Evolutionary conservation across 2,329 filamentous ascomycete genomes (phyloP).

Genomic region (Alternaria longipes): DNA sequence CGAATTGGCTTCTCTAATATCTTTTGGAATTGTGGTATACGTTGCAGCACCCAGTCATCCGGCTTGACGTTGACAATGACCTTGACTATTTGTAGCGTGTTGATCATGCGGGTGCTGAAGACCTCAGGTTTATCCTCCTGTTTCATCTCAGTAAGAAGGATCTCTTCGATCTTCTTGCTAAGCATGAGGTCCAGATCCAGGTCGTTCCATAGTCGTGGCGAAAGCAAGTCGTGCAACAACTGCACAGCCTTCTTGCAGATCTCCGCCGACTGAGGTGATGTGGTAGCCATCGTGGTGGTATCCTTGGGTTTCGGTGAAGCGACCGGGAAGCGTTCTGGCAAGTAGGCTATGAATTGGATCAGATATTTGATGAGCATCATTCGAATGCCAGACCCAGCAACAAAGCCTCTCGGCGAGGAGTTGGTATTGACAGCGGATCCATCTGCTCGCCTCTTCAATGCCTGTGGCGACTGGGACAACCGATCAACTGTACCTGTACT

Average conservation of each 20-base stretch:
- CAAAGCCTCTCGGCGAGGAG: constrained; percentile 57
- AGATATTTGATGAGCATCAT: constrained; percentile 92
- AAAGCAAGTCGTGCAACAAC: constrained; percentile 83
- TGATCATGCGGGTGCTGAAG: constrained; percentile 87
- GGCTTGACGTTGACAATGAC: constrained; percentile 88
- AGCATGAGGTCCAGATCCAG: constrained; percentile 86
- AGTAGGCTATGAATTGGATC: constrained; percentile 90
- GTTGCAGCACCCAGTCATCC: constrained; percentile 88
- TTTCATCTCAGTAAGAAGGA: constrained; percentile 75
- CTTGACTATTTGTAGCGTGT: constrained; percentile 90
- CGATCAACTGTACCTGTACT: constrained; percentile 48
- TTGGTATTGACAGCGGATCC: constrained; percentile 65
- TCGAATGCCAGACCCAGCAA: constrained; percentile 65
- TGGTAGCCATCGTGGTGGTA: constrained; percentile 38
- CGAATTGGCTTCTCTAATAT: constrained; percentile 88
- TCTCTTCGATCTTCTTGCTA: constrained; percentile 85
- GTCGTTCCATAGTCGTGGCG: constrained; percentile 89
- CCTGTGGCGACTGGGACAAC: constrained; percentile 74
- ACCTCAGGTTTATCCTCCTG: constrained; percentile 68
- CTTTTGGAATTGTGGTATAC: constrained; percentile 81
- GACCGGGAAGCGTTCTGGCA: constrained; percentile 84
- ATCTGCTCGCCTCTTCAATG: constrained; percentile 77
- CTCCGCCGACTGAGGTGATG: constrained; percentile 69
- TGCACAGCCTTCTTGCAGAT: constrained; percentile 86
- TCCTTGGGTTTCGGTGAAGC: constrained; percentile 57